These are phyloP conservation scores for Apiospora koreana DNA, from an alignment of 2,329 filamentous ascomycete species.

Conservation along the genomic window DNA sequence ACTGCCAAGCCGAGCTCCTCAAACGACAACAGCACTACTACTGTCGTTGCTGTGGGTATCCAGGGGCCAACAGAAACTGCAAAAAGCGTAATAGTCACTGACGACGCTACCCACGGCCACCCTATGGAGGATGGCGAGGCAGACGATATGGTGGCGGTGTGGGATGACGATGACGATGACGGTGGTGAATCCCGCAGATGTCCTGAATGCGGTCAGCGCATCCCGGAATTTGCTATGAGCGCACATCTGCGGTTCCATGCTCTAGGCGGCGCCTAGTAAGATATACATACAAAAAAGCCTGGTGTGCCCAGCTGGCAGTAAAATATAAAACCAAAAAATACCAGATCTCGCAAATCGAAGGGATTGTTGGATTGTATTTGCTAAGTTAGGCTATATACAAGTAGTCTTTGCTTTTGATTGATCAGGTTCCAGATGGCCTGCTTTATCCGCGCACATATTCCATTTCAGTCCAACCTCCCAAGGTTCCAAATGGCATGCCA, in stretches of 20 bases:
- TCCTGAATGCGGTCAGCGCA: slow-evolving; percentile 50
- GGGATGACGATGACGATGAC: slow-evolving; percentile 24
- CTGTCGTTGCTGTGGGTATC: neutral
- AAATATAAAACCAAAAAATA: neutral
- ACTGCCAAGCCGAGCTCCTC: neutral
- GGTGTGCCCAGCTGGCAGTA: neutral
- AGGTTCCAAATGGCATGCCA: neutral
- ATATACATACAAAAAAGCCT: neutral
- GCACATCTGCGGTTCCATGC: slow-evolving; percentile 58
- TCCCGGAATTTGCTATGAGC: slow-evolving; percentile 59
- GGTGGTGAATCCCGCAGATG: slow-evolving; percentile 38
- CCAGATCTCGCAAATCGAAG: neutral
- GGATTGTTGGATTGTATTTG: neutral
- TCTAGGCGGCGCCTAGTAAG: slow-evolving; percentile 24
- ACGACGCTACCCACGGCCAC: neutral
- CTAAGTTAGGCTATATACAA: slow-evolving; percentile 4
- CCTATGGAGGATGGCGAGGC: neutral
- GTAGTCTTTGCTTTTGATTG: neutral
- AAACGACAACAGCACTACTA: neutral
- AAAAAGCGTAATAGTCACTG: neutral
- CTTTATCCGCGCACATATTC: neutral
- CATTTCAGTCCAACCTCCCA: neutral
- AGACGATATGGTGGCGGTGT: neutral
- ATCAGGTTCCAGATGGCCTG: neutral
- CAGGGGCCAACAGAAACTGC: neutral